Conservation (phyloP, 1,284 basidiomycete genomes). For the Cryptococcus jaspeensis region DNA sequence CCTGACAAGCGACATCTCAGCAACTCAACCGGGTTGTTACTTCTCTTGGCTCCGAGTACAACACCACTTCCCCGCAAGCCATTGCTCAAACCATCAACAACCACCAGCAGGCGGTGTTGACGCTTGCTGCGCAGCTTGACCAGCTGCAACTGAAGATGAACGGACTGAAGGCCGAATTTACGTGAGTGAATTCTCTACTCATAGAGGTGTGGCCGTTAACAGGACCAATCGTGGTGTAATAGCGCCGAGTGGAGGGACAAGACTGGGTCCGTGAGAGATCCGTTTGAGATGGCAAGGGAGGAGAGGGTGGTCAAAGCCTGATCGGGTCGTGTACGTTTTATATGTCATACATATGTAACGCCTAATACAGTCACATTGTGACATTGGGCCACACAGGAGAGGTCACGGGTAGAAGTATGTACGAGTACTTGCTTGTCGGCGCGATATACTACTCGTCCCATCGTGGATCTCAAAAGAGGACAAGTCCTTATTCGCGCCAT, state of each 20-base stretch:
- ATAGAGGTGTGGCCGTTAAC: background rate
- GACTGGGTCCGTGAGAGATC: slow-evolving; percentile 42
- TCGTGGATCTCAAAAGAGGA: background rate
- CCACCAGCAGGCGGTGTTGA: slow-evolving; percentile 41
- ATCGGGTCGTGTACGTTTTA: too few relatives aligned
- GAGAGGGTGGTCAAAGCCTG: slow-evolving; percentile 11
- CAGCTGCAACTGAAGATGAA: slow-evolving; percentile 37
- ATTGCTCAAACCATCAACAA: slow-evolving; percentile 47
- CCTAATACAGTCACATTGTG: too few relatives aligned
- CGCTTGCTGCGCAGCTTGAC: slow-evolving; percentile 43
- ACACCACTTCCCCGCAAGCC: slow-evolving; percentile 40
- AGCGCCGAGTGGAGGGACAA: slow-evolving; percentile 40
- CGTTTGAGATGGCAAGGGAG: slow-evolving; percentile 47
- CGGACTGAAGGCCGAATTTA: slow-evolving; percentile 27
- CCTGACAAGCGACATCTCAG: slow-evolving; percentile 15
- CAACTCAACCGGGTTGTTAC: slow-evolving; percentile 38
- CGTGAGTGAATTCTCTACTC: slow-evolving; percentile 23
- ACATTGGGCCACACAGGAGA: too few relatives aligned
- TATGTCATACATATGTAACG: too few relatives aligned
- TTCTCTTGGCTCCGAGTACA: slow-evolving; percentile 30
- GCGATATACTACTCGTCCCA: slow-evolving; percentile 5
- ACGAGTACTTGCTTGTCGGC: too few relatives aligned
- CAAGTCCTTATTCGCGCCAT: slow-evolving; percentile 2
- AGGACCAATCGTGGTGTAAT: background rate
- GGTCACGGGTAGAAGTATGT: too few relatives aligned